These are phyloP conservation scores for Mycogone perniciosa DNA, from an alignment of 2,329 filamentous ascomycete species.

Conservation along the genomic window DNA sequence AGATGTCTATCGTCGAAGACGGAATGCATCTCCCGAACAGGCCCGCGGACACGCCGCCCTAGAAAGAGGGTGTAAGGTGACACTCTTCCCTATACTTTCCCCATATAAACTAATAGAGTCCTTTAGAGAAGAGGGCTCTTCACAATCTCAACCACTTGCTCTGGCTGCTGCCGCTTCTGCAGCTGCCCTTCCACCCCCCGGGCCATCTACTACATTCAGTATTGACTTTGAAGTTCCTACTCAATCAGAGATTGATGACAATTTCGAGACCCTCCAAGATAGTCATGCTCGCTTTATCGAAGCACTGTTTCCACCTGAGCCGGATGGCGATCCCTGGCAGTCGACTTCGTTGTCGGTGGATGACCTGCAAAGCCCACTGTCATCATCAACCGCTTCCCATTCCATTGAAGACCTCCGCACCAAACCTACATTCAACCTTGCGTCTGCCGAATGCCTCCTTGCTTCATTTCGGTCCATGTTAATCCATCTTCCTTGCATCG, in stretches of 20 bases:
- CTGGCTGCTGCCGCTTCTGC: slow-evolving; percentile 21
- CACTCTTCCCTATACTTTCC: neutral
- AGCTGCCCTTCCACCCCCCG: slow-evolving; percentile 17
- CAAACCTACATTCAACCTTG: slow-evolving; percentile 49
- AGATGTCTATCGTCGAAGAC: slow-evolving; percentile 48
- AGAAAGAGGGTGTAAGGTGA: slow-evolving; percentile 29
- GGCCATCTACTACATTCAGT: slow-evolving; percentile 44
- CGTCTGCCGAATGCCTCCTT: slow-evolving; percentile 44
- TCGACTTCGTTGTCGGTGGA: slow-evolving; percentile 18
- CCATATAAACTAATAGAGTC: neutral
- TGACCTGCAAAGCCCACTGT: slow-evolving; percentile 23
- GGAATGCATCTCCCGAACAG: slow-evolving; percentile 47
- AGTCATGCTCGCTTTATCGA: slow-evolving; percentile 38
- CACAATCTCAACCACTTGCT: slow-evolving; percentile 18
- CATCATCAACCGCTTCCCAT: slow-evolving; percentile 23
- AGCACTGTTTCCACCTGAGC: slow-evolving; percentile 29
- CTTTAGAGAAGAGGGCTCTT: neutral
- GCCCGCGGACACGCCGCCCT: slow-evolving; percentile 43
- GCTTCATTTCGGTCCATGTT: slow-evolving; percentile 39
- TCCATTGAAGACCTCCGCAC: slow-evolving; percentile 36
- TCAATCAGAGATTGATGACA: slow-evolving; percentile 31
- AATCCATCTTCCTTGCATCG: slow-evolving; percentile 38
- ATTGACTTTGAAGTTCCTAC: slow-evolving; percentile 45
- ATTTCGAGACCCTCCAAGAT: slow-evolving; percentile 37
- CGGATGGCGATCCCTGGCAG: slow-evolving; percentile 15